Evolutionary conservation across 352 stramenopile species (phyloP), one percentile per base, ranked within the genome.

Genomic region (Phytophthora sansomeana): DNA sequence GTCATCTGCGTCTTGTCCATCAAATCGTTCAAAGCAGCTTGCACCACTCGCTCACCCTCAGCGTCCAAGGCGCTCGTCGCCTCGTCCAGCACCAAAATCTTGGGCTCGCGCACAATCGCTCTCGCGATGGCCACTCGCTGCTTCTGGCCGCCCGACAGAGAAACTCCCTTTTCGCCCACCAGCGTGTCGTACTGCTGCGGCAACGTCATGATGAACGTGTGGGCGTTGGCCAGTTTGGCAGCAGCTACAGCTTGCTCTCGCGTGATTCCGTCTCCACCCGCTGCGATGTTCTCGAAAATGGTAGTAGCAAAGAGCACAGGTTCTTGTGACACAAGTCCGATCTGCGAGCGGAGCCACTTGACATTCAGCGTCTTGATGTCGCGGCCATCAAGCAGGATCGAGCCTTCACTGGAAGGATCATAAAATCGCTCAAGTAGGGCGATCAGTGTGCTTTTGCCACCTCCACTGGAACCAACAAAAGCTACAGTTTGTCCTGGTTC

Each of bases 231-330:
- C 44, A 77, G n/a, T 49, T 86, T 80, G 10, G 72, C 70, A 0
- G 77, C 77, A 14, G 52, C 97, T 83, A 64, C 91, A 17, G 91
- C 82, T 63, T 91, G 83, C 24, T 87, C 82, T 9, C 80, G 74
- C 19, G 75, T 91, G 33, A 84, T 84, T 55, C 76, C 69, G n/a
- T 75, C 75, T 17, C 67, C 81, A 30, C 85, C 91, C 33, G 83
- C 89, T 6, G 72, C 69, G 60, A 99, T 96, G 63, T 98, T 98
- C 16, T 98, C 83, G 3, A 67, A 54, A 52, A 98, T 96, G 1
- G 80, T 92, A 14, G 75, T 84, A 13, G 88, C 87, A 69, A 98
- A 98, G 16, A 98, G 76, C 24, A 91, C 89, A n/a, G 92, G 89
- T 54, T 97, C 85, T 69, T 98, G 93, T 0, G 77, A 89, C 0